Evolutionary conservation across 2,329 filamentous ascomycete species (phyloP), one percentile per base, ranked within the genome.

Genomic region (Chrysosporium queenslandicum): DNA sequence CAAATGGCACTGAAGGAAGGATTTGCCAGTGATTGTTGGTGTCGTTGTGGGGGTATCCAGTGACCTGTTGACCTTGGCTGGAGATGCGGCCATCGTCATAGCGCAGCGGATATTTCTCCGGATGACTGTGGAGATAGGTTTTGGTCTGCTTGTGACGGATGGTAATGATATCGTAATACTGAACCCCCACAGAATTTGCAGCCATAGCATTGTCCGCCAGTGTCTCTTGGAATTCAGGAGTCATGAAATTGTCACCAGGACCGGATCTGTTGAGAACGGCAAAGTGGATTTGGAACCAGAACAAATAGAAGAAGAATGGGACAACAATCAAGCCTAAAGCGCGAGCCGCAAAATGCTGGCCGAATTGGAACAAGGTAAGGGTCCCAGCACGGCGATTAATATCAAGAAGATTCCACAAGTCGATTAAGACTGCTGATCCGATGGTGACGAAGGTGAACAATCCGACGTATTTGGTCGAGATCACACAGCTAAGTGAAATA

Each of bases 211-310:
- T 98, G 74, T 98, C 91, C 64, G 86, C 89, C 58, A 98, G 76
- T 1, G 92, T 97, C 73, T 95, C 90, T 73, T 98, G 92, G 75
- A 98, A 98, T 64, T 92, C 88, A 1, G 92, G 92, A 3, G 86
- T 89, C 92, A 98, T 98, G 73, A 98, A 98, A 64, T 97, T 91
- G 66, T 98, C 92, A 50, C 92, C 92, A 41, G 92, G 91, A 32
- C 92, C 92, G 49, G 92, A 97, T 55, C 84, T 80, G 59, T 74
- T 85, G 57, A 98, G 78, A 62, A 98, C 87, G 41, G 87, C 78
- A 69, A 98, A 98, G 73, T 98, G 92, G 27, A 98, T 90, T 77
- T 98, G 92, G 83, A 98, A 98, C 92, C 92, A 98, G 78, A 98
- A 97, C 43, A 98, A 80, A 71, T 98, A 98, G 72, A 98, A 94